Evolutionary conservation across 1,139 yeast genomes (phyloP).

Genomic region (Pichia sp.): DNA sequence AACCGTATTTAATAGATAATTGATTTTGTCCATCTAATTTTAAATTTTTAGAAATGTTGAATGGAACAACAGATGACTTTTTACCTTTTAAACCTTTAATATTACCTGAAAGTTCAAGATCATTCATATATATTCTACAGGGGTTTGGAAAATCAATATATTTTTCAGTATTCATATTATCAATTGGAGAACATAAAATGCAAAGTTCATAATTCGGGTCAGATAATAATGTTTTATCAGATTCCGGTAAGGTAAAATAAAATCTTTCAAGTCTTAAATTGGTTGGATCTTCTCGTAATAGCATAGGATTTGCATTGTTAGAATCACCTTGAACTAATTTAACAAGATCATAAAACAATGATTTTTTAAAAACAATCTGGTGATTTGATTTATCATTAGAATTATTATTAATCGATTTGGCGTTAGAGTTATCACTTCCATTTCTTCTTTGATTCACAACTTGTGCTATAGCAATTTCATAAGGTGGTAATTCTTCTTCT

Average conservation of each 20-base stretch:
- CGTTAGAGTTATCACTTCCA: background rate
- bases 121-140: conserved; percentile 49
- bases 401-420: background rate
- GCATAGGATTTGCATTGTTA: background rate
- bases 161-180: conserved; percentile 31
- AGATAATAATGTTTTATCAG: conserved; percentile 33
- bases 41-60: conserved; percentile 48
- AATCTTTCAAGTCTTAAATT: conserved; percentile 6
- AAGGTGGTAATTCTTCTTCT: conserved; percentile 2
- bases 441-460: background rate
- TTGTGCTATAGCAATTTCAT: background rate
- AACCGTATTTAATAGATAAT: conserved; percentile 48
- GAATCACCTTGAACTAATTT: conserved; percentile 22
- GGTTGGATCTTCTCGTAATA: background rate
- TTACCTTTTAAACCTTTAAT: conserved; percentile 56
- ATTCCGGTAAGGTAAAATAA: conserved; percentile 37
- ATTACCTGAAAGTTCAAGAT: conserved; percentile 38
- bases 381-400: conserved; percentile 37
- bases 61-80: conserved; percentile 62
- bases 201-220: conserved; percentile 33
- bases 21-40: conserved; percentile 30
- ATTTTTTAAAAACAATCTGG: conserved; percentile 8
- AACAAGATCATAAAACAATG: conserved; percentile 8
- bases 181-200: conserved; percentile 42
- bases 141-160: conserved; percentile 53